These are phyloP conservation scores for Ophiocordyceps robertsii DNA, from an alignment of 2,329 filamentous ascomycete genomes.

Conservation along the genomic window DNA sequence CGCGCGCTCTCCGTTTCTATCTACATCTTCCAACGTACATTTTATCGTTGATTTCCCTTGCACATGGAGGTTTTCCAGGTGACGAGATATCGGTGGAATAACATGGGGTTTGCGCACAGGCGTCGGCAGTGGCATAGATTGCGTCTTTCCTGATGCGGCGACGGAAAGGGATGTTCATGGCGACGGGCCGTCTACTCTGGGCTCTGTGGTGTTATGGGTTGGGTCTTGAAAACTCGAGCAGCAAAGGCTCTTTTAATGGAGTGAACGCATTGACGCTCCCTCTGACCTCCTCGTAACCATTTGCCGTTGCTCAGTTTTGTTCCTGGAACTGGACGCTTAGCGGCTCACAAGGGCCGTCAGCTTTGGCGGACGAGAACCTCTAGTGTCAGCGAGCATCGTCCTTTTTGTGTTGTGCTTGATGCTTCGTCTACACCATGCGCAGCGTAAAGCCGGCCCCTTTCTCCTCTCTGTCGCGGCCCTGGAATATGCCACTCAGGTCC, in stretches of 20 bases:
- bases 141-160: neutral
- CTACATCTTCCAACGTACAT: neutral
- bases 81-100: no score
- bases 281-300: neutral
- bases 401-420: neutral
- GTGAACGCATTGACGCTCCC: neutral
- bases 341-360: no score
- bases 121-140: no score
- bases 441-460: slow-evolving; percentile 52
- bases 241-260: neutral
- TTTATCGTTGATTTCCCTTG: no score
- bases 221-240: slow-evolving; percentile 1
- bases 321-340: no score
- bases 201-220: neutral
- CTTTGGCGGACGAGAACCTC: no score
- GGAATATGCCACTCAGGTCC: slow-evolving; percentile 62
- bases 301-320: no score
- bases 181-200: no score
- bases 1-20: neutral
- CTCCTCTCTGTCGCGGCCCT: slow-evolving; percentile 50
- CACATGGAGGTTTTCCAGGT: no score
- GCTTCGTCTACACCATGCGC: slow-evolving; percentile 35
- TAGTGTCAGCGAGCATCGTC: neutral
- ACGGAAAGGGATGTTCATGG: neutral
- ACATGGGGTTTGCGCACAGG: no score